These are phyloP conservation scores for Elsinoe arachidis DNA, from an alignment of 2,329 filamentous ascomycete genomes.

Conservation along the genomic window DNA sequence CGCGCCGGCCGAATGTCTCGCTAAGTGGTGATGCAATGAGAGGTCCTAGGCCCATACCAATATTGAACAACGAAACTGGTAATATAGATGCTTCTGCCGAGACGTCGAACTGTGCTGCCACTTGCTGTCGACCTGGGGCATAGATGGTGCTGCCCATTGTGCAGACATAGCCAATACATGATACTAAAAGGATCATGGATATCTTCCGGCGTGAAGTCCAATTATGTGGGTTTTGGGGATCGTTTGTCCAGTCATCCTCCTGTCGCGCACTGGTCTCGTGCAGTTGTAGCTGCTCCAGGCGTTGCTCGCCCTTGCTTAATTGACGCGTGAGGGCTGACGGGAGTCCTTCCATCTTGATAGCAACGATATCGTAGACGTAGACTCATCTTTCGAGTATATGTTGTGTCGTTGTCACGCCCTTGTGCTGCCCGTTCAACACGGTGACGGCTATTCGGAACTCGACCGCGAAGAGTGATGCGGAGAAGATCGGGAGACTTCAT, in stretches of 20 bases:
- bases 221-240: slow-evolving; percentile 4
- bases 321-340: slow-evolving; percentile 5
- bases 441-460: not conserved
- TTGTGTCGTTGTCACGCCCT: not conserved
- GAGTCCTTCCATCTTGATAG: slow-evolving; percentile 1
- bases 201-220: slow-evolving; percentile 8
- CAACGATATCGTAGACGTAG: no score
- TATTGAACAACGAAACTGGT: slow-evolving; percentile 50
- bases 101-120: slow-evolving; percentile 37
- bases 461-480: not conserved
- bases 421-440: not conserved
- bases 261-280: not conserved
- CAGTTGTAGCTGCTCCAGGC: not conserved
- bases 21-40: slow-evolving; percentile 51
- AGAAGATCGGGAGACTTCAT: not conserved
- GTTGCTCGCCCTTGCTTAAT: slow-evolving; percentile 6
- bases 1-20: slow-evolving; percentile 48
- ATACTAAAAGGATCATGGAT: slow-evolving; percentile 2
- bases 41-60: slow-evolving; percentile 53
- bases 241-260: not conserved
- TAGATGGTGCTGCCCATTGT: slow-evolving; percentile 12
- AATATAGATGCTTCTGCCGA: slow-evolving; percentile 49
- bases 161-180: slow-evolving; percentile 11
- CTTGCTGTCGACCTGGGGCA: slow-evolving; percentile 7
- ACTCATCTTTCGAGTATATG: no score